Base-by-base conservation (phyloP, 768 basidiomycete species). In the Pisolithus orientalis region DNA sequence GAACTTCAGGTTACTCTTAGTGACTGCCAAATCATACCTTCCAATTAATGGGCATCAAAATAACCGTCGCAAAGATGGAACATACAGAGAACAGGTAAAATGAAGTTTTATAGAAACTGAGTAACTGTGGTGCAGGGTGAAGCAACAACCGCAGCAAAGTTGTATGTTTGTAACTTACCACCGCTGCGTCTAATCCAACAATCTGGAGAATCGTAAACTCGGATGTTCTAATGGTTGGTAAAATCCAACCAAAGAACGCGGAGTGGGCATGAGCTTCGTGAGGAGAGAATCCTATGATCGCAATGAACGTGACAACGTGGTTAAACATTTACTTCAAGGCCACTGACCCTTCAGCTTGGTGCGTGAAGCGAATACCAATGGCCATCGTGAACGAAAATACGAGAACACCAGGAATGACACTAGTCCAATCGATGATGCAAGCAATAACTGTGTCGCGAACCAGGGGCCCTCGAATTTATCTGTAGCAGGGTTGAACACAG, bases 31-130 rank as follows among this genome's bases (percentile, higher is more conserved):
- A 6, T 69, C 83, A 62, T 57, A 94, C 94, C 73, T 84, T 90
- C 75, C 87, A 86, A 61, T 99, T 98, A 45, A 97, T 77, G 2
- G 96, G 96, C 84, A 98, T 95, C 11, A 99, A 78, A n/a, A 94
- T 83, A 5, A 80, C 67, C 7, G 85, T 70, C 0, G 94, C 93
- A 53, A 92, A 85, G 44, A 91, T 62, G 0, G 93, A 90, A 67
- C 90, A 91, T 14, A 87, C 72, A 0, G 88, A 84, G 70, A 99
- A 99, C 27, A 97, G 75, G 62, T 88, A 84, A 69, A 97, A 98
- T 0, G 88, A 84, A 78, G 87, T 96, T 67, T 95, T 94, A 78
- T 92, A 88, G 71, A 99, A 98, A 58, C 86, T 91, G 40, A 99
- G 79, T 2, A 98, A 78, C 92, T 96, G 64, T 28, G n/a, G 39